phyloP scores from a whole-genome alignment of 2,329 filamentous ascomycete species.

The Gaeumannomyces tritici region DNA sequence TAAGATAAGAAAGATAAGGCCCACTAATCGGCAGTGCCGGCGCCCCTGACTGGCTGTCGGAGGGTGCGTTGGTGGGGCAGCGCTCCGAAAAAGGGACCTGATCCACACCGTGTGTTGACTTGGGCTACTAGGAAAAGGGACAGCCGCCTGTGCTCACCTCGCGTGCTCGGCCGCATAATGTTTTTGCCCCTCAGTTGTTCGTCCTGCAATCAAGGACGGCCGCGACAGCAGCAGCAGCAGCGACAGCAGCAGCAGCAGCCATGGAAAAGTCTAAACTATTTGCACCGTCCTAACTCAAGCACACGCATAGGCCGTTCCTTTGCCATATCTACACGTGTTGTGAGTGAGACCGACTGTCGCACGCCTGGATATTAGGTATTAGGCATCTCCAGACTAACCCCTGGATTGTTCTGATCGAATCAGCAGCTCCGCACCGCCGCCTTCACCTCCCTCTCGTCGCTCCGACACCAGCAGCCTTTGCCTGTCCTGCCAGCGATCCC shows the following conservation, averaged over 20 bases:
- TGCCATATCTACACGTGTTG: not conserved
- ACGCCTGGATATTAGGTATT: too few relatives aligned
- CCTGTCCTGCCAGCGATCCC: not conserved
- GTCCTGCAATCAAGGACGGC: not conserved
- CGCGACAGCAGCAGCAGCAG: too few relatives aligned
- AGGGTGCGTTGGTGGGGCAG: too few relatives aligned
- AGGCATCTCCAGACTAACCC: too few relatives aligned
- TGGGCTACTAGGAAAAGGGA: not conserved
- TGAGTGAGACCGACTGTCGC: not conserved
- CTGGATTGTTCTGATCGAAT: not conserved
- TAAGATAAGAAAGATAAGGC: not conserved
- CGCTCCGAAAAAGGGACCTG: too few relatives aligned
- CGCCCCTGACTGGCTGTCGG: not conserved
- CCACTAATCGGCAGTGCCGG: not conserved
- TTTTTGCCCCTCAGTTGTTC: not conserved
- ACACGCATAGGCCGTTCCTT: too few relatives aligned
- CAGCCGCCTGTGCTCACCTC: not conserved
- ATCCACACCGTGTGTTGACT: too few relatives aligned
- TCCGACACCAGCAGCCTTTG: not conserved
- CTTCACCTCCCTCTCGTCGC: not conserved
- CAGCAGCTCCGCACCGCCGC: not conserved
- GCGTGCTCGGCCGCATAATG: not conserved
- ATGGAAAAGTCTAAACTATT: too few relatives aligned
- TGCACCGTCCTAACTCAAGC: too few relatives aligned
- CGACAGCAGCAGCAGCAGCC: too few relatives aligned